Conservation (phyloP, 768 basidiomycete species). For the Coprinopsis cinerea region DNA sequence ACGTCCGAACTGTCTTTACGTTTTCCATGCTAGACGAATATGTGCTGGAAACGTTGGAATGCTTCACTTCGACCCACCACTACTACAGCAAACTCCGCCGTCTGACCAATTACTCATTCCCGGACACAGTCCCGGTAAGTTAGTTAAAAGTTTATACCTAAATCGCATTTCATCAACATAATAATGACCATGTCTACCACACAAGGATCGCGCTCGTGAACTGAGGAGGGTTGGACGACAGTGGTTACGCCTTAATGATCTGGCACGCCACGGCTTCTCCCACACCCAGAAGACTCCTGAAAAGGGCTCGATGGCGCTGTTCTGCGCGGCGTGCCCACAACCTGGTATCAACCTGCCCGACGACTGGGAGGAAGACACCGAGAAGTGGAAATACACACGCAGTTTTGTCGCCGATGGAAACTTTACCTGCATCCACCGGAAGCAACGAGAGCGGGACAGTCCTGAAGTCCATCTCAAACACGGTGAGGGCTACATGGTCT, state of each 20-base stretch:
- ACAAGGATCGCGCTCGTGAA: not conserved
- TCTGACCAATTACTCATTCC: not conserved
- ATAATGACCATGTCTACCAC: not conserved
- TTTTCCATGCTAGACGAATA: too few relatives aligned
- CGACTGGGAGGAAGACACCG: not conserved
- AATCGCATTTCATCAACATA: too few relatives aligned
- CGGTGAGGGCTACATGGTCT: too few relatives aligned
- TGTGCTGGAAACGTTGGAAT: too few relatives aligned
- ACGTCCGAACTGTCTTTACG: too few relatives aligned
- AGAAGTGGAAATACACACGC: not conserved
- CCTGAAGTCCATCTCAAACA: too few relatives aligned
- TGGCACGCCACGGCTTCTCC: not conserved
- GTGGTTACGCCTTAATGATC: not conserved
- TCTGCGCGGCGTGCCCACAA: too few relatives aligned
- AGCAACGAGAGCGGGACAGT: too few relatives aligned
- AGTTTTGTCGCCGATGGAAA: not conserved
- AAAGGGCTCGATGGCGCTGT: too few relatives aligned
- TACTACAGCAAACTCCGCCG: constrained; percentile 19
- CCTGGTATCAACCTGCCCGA: not conserved
- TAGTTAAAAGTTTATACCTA: not conserved
- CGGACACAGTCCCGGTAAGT: not conserved
- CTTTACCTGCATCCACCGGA: too few relatives aligned
- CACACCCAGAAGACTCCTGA: too few relatives aligned
- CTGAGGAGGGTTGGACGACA: not conserved
- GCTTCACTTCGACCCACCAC: constrained; percentile 25